Conservation (phyloP, 495 filamentous ascomycete species). For the Penicillium cinerascens region DNA sequence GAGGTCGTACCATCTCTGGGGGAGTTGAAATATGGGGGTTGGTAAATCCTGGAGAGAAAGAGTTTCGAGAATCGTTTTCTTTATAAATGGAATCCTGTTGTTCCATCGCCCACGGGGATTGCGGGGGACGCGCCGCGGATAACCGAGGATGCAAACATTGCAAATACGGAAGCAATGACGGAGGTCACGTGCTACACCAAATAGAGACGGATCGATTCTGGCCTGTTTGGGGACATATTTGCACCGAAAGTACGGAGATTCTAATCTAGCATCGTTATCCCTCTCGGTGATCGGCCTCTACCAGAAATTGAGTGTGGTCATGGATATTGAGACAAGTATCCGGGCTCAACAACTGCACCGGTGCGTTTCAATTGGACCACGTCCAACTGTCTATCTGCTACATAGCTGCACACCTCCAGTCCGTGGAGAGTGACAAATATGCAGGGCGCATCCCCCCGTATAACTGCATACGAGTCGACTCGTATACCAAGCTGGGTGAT, state of each 20-base stretch:
- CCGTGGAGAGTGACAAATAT: not conserved
- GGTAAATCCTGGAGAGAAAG: not conserved
- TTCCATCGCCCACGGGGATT: constrained; percentile 11
- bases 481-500: not conserved
- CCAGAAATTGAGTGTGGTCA: not conserved
- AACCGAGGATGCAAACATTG: constrained; percentile 19
- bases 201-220: not conserved
- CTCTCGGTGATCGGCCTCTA: not conserved
- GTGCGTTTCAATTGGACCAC: not conserved
- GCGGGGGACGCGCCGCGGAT: constrained; percentile 25
- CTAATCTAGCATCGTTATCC: no score
- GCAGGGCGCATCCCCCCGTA: not conserved
- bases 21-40: not conserved
- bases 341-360: not conserved
- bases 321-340: not conserved
- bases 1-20: constrained; percentile 13
- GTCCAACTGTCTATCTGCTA: not conserved
- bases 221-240: not conserved
- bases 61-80: constrained; percentile 1
- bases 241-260: no score
- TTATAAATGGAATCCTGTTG: constrained; percentile 11
- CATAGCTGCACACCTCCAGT: not conserved
- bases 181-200: not conserved
- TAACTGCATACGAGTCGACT: not conserved
- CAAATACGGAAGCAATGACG: constrained; percentile 17